Base-by-base conservation (phyloP, 1,284 basidiomycete species). In the Gymnopus androsaceus region DNA sequence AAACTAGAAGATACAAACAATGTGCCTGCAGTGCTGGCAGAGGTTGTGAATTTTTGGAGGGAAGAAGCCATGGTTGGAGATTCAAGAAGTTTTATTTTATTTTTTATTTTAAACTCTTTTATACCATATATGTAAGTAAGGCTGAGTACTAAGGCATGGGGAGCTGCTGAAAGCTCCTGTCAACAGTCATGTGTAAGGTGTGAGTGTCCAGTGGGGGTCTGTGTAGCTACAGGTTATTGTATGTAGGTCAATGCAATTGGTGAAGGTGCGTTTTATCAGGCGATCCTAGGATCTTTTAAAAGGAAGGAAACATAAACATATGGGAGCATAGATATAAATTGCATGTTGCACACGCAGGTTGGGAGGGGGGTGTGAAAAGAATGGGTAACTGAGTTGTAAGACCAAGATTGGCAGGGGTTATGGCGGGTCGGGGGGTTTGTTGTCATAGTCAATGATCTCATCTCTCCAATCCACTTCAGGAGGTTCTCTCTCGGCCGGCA, bases 31-130 rank as follows among this genome's bases (percentile, higher is more conserved):
- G 54, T 40, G 40, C 37, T 53, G 44, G 54, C 47, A 50, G 54
- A 31, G 15, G 54, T 55, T 5, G 54, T 44, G 41, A 55, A 55
- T 51, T 51, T 50, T 27, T 40, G 47, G 1, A 55, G 37, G 23
- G 51, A 55, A 19, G 54, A 55, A 12, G 54, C 54, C 54, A 55
- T 55, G 28, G 25, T 19, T 15, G 33, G 37, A 27, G 30, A 27
- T n/a, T n/a, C n/a, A n/a, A n/a, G n/a, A n/a, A n/a, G n/a, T n/a
- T n/a, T n/a, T n/a, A n/a, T n/a, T n/a, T n/a, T n/a, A n/a, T n/a
- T n/a, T n/a, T n/a, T n/a, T n/a, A n/a, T n/a, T n/a, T n/a, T n/a
- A n/a, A n/a, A n/a, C n/a, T n/a, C n/a, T n/a, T n/a, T n/a, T n/a
- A n/a, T n/a, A n/a, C n/a, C n/a, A n/a, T n/a, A n/a, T n/a, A n/a